These are phyloP conservation scores for Malus hybrid DNA, from an alignment of 331 rosid species.

Conservation along the genomic window DNA sequence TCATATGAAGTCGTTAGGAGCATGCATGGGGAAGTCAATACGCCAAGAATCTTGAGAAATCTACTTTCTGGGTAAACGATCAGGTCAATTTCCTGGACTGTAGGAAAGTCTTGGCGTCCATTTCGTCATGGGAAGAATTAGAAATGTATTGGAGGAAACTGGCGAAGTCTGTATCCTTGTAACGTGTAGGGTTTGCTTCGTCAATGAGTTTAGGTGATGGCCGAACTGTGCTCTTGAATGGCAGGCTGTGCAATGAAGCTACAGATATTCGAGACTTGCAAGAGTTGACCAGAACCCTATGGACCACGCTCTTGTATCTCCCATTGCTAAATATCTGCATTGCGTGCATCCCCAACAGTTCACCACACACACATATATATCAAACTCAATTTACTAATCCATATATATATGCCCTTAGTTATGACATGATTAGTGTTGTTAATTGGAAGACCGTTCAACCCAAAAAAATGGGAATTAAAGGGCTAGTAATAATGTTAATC, in stretches of 20 bases:
- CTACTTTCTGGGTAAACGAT: background rate
- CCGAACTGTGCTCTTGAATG: constrained; percentile 4
- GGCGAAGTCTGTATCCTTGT: constrained; percentile 28
- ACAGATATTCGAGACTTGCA: constrained; percentile 16
- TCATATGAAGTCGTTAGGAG: background rate
- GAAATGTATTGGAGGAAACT: constrained; percentile 18
- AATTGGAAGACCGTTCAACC: background rate
- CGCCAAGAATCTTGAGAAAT: background rate
- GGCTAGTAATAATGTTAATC: background rate
- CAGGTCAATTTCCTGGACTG: constrained; percentile 20
- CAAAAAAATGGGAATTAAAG: background rate
- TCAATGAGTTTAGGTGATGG: constrained; percentile 28
- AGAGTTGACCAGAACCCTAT: constrained; percentile 41
- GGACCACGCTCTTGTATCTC: constrained; percentile 55
- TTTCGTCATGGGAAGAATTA: constrained; percentile 11
- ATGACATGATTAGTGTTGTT: background rate
- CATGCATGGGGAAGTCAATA: background rate
- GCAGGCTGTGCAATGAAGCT: constrained; percentile 30
- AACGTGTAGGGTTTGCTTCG: constrained; percentile 25
- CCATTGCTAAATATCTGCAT: constrained; percentile 60
- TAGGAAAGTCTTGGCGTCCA: constrained; percentile 26
- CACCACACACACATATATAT: background rate
- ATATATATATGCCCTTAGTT: background rate
- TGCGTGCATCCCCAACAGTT: too few relatives aligned
- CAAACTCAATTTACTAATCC: background rate